Conservation (phyloP, 2,329 filamentous ascomycete species). For the Epichloe sibirici region DNA sequence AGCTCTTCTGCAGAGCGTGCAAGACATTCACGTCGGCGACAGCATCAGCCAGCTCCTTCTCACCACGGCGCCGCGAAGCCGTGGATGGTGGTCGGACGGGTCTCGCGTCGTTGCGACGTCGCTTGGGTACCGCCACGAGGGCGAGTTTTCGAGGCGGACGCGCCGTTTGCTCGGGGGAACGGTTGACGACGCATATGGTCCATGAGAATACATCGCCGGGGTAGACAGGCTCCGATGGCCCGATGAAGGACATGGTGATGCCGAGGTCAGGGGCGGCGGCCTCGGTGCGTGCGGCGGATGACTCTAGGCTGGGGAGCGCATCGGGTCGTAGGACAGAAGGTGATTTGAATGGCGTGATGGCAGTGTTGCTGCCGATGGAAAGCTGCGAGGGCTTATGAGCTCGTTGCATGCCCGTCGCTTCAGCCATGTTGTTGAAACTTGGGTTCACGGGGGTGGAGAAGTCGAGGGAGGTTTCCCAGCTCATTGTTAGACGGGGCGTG, state of each 20-base stretch:
- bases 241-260: constrained; percentile 63
- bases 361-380: constrained; percentile 43
- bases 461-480: constrained; percentile 58
- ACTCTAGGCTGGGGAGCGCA: constrained; percentile 46
- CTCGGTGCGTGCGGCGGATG: constrained; percentile 34
- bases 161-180: constrained; percentile 36
- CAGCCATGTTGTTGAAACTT: constrained; percentile 41
- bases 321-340: constrained; percentile 47
- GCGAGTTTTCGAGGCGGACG: constrained; percentile 52
- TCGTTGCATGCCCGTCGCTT: constrained; percentile 43
- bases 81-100: constrained; percentile 42
- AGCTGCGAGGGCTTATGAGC: constrained; percentile 51
- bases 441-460: constrained; percentile 55
- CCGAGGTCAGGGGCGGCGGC: constrained; percentile 47
- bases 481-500: constrained; percentile 48
- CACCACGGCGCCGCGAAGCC: constrained; percentile 20
- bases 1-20: constrained; percentile 57
- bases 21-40: constrained; percentile 61
- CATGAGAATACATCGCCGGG: constrained; percentile 59
- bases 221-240: constrained; percentile 41
- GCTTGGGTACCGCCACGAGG: constrained; percentile 53
- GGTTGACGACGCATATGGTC: constrained; percentile 66
- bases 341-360: constrained; percentile 42
- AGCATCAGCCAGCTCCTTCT: constrained; percentile 45
- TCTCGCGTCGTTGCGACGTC: constrained; percentile 45